These are phyloP conservation scores for Macrophomina tecta DNA, from an alignment of 2,329 filamentous ascomycete species.

Conservation along the genomic window DNA sequence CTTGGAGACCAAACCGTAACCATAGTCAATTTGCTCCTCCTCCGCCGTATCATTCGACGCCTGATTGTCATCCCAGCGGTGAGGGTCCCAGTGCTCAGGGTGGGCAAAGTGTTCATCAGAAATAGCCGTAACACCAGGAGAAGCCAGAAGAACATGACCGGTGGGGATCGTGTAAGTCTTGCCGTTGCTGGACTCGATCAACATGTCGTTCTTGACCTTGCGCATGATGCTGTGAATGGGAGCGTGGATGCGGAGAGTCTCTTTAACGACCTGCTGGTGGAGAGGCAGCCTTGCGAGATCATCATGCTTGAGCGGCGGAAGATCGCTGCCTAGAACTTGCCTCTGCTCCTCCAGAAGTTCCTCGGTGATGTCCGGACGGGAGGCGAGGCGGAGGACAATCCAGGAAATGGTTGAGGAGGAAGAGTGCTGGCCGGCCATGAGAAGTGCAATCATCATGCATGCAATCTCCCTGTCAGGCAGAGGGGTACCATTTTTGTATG, in stretches of 20 bases:
- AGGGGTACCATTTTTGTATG: conserved; percentile 79
- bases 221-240: conserved; percentile 96
- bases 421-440: conserved; percentile 92
- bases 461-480: conserved; percentile 86
- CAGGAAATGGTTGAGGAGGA: conserved; percentile 84
- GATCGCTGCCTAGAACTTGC: conserved; percentile 71
- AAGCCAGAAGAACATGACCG: conserved; percentile 80
- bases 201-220: conserved; percentile 86
- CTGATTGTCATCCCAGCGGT: conserved; percentile 81
- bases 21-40: conserved; percentile 83
- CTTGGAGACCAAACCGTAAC: conserved; percentile 91
- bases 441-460: conserved; percentile 91
- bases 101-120: conserved; percentile 80
- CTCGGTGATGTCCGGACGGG: conserved; percentile 77
- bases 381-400: conserved; percentile 82
- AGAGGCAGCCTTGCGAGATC: conserved; percentile 79
- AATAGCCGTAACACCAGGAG: conserved; percentile 79
- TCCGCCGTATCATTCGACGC: conserved; percentile 51
- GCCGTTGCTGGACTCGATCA: conserved; percentile 65
- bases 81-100: conserved; percentile 83
- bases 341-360: conserved; percentile 86
- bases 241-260: conserved; percentile 87
- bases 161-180: conserved; percentile 84
- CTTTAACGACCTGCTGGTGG: conserved; percentile 84
- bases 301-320: conserved; percentile 78